Conservation (phyloP, 257 asterid species). For the Nicotiana paniculata region DNA sequence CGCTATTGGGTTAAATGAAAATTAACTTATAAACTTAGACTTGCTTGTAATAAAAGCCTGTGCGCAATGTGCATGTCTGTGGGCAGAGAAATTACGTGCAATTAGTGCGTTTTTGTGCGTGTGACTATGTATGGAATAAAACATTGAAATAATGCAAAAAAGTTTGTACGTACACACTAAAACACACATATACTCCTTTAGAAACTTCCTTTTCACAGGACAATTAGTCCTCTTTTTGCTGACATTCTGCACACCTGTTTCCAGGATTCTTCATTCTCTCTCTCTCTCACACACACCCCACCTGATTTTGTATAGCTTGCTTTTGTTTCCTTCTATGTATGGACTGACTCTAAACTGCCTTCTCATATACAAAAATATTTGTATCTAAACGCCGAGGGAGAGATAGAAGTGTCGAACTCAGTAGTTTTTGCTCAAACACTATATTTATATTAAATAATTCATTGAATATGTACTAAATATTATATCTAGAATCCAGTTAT, state of each 20-base stretch:
- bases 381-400: too few relatives aligned
- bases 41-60: constrained; percentile 7
- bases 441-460: too few relatives aligned
- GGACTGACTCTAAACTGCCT: too few relatives aligned
- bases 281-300: too few relatives aligned
- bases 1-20: constrained; percentile 23
- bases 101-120: constrained; percentile 15
- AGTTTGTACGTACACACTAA: not conserved
- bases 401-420: too few relatives aligned
- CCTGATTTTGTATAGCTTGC: too few relatives aligned
- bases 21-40: not conserved
- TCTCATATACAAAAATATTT: too few relatives aligned
- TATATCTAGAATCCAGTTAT: too few relatives aligned
- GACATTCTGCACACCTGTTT: constrained; percentile 63
- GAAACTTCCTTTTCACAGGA: constrained; percentile 31
- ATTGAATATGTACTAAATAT: too few relatives aligned
- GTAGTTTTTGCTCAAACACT: too few relatives aligned
- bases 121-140: not conserved
- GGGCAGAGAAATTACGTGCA: not conserved
- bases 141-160: not conserved
- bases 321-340: too few relatives aligned
- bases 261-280: constrained; percentile 12
- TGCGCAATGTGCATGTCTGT: not conserved
- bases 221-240: constrained; percentile 33
- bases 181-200: constrained; percentile 10